A percentile compares a stretch with the other conserved stretches of the same genome.
phyloP scores from a whole-genome alignment of 768 basidiomycete species.

The Boletus sensibilis region DNA sequence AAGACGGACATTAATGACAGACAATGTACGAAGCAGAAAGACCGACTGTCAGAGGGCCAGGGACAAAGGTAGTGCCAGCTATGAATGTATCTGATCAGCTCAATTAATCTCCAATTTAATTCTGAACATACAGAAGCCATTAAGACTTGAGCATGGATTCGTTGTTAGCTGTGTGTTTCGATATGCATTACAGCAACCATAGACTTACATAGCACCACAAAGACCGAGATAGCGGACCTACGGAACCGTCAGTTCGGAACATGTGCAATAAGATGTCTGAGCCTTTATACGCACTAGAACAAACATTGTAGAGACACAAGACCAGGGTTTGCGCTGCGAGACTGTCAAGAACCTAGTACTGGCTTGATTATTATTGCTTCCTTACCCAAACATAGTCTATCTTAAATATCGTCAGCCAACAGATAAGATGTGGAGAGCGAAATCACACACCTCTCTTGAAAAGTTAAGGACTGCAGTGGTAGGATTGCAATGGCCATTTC shows the following conservation, averaged over 20 bases:
- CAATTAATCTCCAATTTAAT: neutral
- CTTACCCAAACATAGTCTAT: constrained; percentile 14
- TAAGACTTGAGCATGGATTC: neutral
- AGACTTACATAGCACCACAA: too few relatives aligned
- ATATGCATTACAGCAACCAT: neutral
- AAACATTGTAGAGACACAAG: constrained; percentile 7
- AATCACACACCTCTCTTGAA: neutral
- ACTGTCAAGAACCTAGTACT: neutral
- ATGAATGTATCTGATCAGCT: too few relatives aligned
- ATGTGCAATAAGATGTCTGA: neutral
- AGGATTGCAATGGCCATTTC: neutral
- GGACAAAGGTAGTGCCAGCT: neutral
- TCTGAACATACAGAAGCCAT: neutral
- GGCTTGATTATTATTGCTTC: neutral
- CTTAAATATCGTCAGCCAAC: neutral
- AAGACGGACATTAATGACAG: neutral
- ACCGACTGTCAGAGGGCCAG: constrained; percentile 3
- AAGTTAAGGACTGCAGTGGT: neutral
- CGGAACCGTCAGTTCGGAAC: too few relatives aligned
- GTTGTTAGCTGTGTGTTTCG: neutral
- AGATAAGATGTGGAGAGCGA: too few relatives aligned
- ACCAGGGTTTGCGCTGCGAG: neutral
- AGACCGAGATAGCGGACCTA: too few relatives aligned
- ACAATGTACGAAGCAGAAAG: neutral
- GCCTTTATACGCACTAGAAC: neutral